Evolutionary conservation across 345 rosid species (phyloP).

Genomic region (Acer negundo): DNA sequence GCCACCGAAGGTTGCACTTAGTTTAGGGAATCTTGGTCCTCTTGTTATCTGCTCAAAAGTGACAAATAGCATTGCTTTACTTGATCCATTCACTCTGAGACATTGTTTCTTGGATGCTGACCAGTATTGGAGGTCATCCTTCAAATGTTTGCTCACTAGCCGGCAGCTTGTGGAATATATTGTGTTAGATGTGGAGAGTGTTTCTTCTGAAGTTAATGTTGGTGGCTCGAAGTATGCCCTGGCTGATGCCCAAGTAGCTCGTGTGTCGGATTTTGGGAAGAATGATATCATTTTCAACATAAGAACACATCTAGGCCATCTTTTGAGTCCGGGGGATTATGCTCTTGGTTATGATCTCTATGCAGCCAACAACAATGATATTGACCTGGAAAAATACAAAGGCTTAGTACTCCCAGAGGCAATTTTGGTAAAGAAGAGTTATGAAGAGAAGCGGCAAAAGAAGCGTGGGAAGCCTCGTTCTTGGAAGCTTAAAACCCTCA

Average conservation of each 20-base stretch:
- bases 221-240: conserved; percentile 28
- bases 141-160: conserved; percentile 21
- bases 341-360: conserved; percentile 21
- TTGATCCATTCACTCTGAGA: conserved; percentile 16
- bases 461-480: conserved; percentile 22
- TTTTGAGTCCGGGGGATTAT: conserved; percentile 16
- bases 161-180: conserved; percentile 23
- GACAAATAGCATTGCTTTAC: conserved; percentile 20
- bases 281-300: conserved; percentile 20
- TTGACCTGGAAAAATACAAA: conserved; percentile 24
- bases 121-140: conserved; percentile 23
- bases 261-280: conserved; percentile 21
- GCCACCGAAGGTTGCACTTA: conserved; percentile 27
- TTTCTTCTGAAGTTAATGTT: conserved; percentile 20
- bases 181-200: conserved; percentile 18
- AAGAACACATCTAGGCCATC: conserved; percentile 20
- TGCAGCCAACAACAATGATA: conserved; percentile 18
- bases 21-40: conserved; percentile 35
- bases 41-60: conserved; percentile 21
- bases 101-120: conserved; percentile 24
- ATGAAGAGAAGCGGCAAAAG: conserved; percentile 21
- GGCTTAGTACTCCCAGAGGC: conserved; percentile 21
- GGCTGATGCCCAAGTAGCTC: conserved; percentile 38
- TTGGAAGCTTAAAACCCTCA: conserved; percentile 20
- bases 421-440: conserved; percentile 23